phyloP scores from a whole-genome alignment of 306 rosid genomes.

The Citrullus mucosospermus region DNA sequence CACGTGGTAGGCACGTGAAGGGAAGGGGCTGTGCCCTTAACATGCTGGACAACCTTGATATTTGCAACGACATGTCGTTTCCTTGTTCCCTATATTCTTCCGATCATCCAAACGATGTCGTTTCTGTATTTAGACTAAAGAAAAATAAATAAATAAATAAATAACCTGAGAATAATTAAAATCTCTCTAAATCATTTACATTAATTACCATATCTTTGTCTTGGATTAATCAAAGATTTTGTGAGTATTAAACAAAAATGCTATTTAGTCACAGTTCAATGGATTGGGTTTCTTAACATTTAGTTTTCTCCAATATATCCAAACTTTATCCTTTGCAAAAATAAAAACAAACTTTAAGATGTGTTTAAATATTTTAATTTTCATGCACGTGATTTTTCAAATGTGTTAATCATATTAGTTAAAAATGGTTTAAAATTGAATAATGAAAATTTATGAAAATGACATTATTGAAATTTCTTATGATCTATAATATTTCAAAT shows the following conservation, averaged over 20 bases:
- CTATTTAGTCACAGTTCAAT: background rate
- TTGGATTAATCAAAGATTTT: constrained; percentile 6
- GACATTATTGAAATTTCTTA: too few relatives aligned
- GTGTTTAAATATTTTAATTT: too few relatives aligned
- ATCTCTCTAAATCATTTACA: background rate
- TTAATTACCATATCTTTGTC: background rate
- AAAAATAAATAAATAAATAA: background rate
- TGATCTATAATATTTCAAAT: too few relatives aligned
- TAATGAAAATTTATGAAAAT: too few relatives aligned
- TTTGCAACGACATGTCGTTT: constrained; percentile 1
- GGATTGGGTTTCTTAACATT: background rate
- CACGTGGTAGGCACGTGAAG: constrained; percentile 4
- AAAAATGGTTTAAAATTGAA: too few relatives aligned
- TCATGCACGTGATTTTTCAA: too few relatives aligned
- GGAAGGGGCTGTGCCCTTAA: background rate
- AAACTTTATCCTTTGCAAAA: background rate
- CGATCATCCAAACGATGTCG: background rate
- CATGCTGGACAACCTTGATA: constrained; percentile 1
- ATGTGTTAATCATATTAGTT: too few relatives aligned
- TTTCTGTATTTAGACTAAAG: background rate
- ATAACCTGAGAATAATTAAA: background rate
- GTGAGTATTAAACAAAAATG: background rate
- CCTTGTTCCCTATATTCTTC: constrained; percentile 3
- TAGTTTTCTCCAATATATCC: background rate
- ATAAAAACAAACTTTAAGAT: too few relatives aligned